Evolutionary conservation across 75 land plant species (phyloP).

Genomic region (Selaginella moellendorffii): DNA sequence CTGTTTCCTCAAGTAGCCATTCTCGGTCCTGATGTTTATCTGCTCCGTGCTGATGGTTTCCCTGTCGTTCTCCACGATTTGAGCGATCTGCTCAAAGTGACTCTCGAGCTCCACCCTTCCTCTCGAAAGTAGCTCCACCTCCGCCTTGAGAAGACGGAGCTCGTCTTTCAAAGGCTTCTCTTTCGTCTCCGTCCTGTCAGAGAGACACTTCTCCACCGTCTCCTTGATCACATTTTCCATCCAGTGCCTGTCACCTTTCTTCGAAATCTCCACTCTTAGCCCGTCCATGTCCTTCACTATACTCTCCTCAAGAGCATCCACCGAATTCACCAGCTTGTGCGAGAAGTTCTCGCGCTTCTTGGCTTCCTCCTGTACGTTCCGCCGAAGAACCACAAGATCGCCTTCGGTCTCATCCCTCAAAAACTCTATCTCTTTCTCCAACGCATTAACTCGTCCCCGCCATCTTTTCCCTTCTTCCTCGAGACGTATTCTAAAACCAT

Average conservation of each 20-base stretch:
- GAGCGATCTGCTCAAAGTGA: slow-evolving; percentile 7
- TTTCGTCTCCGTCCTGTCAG: background rate
- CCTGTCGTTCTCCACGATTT: slow-evolving; percentile 9
- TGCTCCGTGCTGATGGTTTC: slow-evolving; percentile 14
- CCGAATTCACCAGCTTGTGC: background rate
- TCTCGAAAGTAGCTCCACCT: slow-evolving; percentile 20
- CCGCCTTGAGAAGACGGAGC: slow-evolving; percentile 17
- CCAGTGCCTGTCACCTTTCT: background rate
- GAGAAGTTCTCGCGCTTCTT: slow-evolving; percentile 14
- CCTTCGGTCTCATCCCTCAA: slow-evolving; percentile 27
- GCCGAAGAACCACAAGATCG: slow-evolving; percentile 16
- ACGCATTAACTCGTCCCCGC: slow-evolving; percentile 22
- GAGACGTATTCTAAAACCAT: slow-evolving; percentile 22
- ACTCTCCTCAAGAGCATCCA: slow-evolving; percentile 1
- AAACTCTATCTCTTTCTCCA: slow-evolving; percentile 22
- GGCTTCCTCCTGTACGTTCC: slow-evolving; percentile 17
- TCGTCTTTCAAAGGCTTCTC: slow-evolving; percentile 12
- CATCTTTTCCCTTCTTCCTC: slow-evolving; percentile 28
- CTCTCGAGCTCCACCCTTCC: slow-evolving; percentile 10
- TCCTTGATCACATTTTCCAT: background rate
- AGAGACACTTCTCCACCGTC: background rate
- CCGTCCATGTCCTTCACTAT: slow-evolving; percentile 2
- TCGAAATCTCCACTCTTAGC: slow-evolving; percentile 5
- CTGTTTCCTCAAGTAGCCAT: slow-evolving; percentile 18
- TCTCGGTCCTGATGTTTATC: slow-evolving; percentile 15